Evolutionary conservation across 163 green algal genomes (phyloP), one percentile per base, ranked within the genome.

Genomic region (Volvox carteri): DNA sequence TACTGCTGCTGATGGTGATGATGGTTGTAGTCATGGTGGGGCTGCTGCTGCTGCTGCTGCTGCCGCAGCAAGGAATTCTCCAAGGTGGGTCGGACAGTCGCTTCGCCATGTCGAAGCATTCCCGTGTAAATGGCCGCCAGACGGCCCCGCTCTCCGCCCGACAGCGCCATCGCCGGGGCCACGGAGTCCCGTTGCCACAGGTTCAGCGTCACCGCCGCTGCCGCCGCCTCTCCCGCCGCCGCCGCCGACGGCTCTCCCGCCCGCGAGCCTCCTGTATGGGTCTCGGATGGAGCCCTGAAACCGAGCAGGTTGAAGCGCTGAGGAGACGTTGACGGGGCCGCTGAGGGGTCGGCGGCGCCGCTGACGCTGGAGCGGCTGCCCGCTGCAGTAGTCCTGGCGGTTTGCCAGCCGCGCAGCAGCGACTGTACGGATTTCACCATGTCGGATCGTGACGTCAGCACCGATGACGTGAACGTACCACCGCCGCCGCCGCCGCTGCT

Each of bases 121-220:
- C 23, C 39, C 23, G 8, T 62, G 68, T 88, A 88, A 33, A 88
- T 46, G 0, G 83, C 83, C 68, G 83, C 83, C 33, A 88, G 68
- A 11, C 68, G 67, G 28, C 68, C 50, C 35, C 50, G 33, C 46
- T 81, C 83, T 14, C 83, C 67, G 6, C 6, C 16, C 4, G 83
- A 19, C 12, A 41, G 65, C 21, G 50, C 48, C 35, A 75, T 39
- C 25, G 83, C 83, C 48, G 50, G 12, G 35, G 50, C 68, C 48
- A 81, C n/a, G 23, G 83, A 21, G 30, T 81, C 83, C 5, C 37
- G 35, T 11, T 44, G 37, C 83, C 83, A 88, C 2, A 33, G 28
- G 28, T 33, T 42, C 14, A 11, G 35, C 54, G 52, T 23, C 52
- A 52, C 77, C 81, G 65, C 65, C 19, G 65, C 48, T 3, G 28